Evolutionary conservation across 139 green algal species (phyloP).

Genomic region (Chlorella sp.): DNA sequence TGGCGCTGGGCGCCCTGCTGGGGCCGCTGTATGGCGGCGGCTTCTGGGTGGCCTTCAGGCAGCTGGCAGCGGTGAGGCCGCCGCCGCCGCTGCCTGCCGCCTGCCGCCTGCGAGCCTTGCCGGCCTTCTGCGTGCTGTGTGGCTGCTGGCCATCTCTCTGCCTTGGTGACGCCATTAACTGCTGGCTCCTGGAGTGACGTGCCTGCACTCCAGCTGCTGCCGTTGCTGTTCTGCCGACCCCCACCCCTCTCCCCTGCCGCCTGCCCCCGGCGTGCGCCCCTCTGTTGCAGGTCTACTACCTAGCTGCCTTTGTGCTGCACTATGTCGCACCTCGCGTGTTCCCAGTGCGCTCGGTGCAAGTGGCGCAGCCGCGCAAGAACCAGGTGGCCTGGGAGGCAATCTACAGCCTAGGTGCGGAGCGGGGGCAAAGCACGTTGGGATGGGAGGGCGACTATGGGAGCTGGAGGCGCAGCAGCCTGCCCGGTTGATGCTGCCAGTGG

Average conservation of each 20-base stretch:
- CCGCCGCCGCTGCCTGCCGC: neutral
- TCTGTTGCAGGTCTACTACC: constrained; percentile 76
- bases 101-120: neutral
- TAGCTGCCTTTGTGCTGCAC: constrained; percentile 67
- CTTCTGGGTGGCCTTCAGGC: constrained; percentile 29
- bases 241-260: too few relatives aligned
- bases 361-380: constrained; percentile 41
- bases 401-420: constrained; percentile 62
- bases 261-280: too few relatives aligned
- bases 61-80: constrained; percentile 13
- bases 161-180: too few relatives aligned
- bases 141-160: too few relatives aligned
- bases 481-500: too few relatives aligned
- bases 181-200: too few relatives aligned
- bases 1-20: neutral
- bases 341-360: constrained; percentile 57
- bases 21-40: constrained; percentile 27
- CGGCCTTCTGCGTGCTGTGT: neutral
- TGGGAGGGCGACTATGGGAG: too few relatives aligned
- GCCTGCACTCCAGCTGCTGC: neutral
- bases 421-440: too few relatives aligned
- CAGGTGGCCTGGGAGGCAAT: constrained; percentile 69
- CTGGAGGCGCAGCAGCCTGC: neutral
- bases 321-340: constrained; percentile 66
- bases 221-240: too few relatives aligned